Evolutionary conservation across 1,284 basidiomycete species (phyloP), one percentile per base, ranked within the genome.

Genomic region (Marasmius sp.): DNA sequence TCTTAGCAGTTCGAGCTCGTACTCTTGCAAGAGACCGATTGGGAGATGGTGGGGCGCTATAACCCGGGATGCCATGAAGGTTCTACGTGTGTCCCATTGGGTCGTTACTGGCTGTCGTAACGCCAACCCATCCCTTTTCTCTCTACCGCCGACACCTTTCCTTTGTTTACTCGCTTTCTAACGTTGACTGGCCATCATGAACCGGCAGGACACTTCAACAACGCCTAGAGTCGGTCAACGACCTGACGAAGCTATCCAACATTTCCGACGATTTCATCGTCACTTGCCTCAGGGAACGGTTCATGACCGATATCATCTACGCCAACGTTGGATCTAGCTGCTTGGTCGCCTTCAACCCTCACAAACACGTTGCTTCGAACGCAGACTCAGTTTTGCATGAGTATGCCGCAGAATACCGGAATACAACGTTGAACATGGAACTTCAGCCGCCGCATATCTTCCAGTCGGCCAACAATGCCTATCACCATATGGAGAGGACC

Each of bases 401-500:
- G 71, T 97, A 97, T 71, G 89, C 93, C 5, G 81, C 88, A 36
- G 85, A 92, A 66, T 92, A 92, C 69, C 79, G 87, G 39, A 84
- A 90, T 67, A 85, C 84, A 1, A 79, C 79, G 2, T 83, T 84
- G 65, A 79, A 83, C 66, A 84, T 79, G 69, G 72, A 80, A 57
- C 69, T 69, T 6, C 78, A 90, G 0, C 84, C 87, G 0, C 93
- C 93, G 1, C 94, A 95, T 71, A 88, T 98, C 59, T 98, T 97
- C 75, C 89, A 94, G 65, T 82, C 93, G 43, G 92, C 93, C 7
- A 91, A 95, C 72, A 91, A 92, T 77, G 91, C 94, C 11, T 98
- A 97, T 79, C 98, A 95, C 75, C 95, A 98, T 77, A 98, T 98
- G 95, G 84, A 88, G 56, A 82, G 97, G 67, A 98, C 96, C 0